Base-by-base conservation (phyloP, 2,329 filamentous ascomycete genomes). In the Pseudophaeomoniella oleicola region DNA sequence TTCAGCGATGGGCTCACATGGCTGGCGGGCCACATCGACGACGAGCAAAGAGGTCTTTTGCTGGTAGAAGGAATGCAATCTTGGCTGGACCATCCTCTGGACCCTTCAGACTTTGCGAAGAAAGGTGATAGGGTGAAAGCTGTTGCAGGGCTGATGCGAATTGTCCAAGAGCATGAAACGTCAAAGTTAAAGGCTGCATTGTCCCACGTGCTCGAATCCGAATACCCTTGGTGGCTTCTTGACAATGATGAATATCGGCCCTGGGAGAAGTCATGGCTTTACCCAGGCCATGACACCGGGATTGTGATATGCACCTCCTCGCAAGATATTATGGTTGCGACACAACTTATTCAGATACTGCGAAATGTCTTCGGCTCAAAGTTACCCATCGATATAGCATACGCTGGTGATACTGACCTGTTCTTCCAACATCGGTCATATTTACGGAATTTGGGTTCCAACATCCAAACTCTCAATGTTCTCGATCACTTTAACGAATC, bases 331-430 rank as follows among this genome's bases (percentile, higher is more conserved):
- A 32, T 42, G 13, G 42, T 41, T 32, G 37, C 39, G 13, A 37
- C 32, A 15, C 42, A 44, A 27, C 36, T 44, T 15, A 42, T 45
- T 16, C 34, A 18, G 3, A 40, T 31, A 10, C 42, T 45, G 3
- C 38, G 39, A 16, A 38, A 40, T 29, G 42, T 44, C 4, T 35
- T 40, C 22, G 22, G 37, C 10, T 40, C 30, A 2, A 36, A 34
- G 9, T 33, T 42, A 9, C 42, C 42, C 16, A 44, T 45, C 18
- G 38, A 44, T 17, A 38, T 43, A 34, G 41, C 41, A 5, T 44
- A 43, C 27, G 36, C 38, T 11, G 42, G 42, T n/a, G 42, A 44
- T 4, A n/a, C 22, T 4, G 41, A 43, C 30, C 39, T 45, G 6
- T 37, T 37, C 4, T 5, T 18, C 17, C 22, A 33, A 6, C 36